phyloP scores from a whole-genome alignment of 495 filamentous ascomycete species.

The Letharia lupina region DNA sequence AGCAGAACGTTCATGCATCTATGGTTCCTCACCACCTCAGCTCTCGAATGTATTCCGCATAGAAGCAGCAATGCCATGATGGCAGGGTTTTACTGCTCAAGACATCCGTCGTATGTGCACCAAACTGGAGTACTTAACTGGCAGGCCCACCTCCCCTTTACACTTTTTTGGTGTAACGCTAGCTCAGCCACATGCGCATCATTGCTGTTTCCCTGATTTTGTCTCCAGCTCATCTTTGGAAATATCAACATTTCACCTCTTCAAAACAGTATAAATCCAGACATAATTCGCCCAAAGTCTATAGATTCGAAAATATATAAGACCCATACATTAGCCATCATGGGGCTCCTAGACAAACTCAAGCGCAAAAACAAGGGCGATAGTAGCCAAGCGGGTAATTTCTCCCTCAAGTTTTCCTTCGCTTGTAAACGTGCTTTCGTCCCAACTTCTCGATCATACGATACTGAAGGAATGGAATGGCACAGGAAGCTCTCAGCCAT shows the following conservation, averaged over 20 bases:
- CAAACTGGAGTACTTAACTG: neutral
- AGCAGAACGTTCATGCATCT: too few relatives aligned
- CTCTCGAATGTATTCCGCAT: neutral
- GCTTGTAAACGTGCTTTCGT: neutral
- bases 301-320: neutral
- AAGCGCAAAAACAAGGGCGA: neutral
- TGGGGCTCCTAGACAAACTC: neutral
- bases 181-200: constrained; percentile 7
- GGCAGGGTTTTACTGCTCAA: neutral
- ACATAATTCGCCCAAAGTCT: too few relatives aligned
- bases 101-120: neutral
- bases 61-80: neutral
- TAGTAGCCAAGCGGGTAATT: neutral
- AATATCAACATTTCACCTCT: neutral
- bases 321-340: neutral
- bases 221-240: neutral
- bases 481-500: neutral
- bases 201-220: neutral
- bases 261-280: neutral
- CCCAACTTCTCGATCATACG: neutral
- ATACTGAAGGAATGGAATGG: neutral
- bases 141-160: neutral
- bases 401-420: neutral
- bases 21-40: neutral
- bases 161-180: neutral